Evolutionary conservation across 2,329 filamentous ascomycete genomes (phyloP).

Genomic region (Monilinia laxa): DNA sequence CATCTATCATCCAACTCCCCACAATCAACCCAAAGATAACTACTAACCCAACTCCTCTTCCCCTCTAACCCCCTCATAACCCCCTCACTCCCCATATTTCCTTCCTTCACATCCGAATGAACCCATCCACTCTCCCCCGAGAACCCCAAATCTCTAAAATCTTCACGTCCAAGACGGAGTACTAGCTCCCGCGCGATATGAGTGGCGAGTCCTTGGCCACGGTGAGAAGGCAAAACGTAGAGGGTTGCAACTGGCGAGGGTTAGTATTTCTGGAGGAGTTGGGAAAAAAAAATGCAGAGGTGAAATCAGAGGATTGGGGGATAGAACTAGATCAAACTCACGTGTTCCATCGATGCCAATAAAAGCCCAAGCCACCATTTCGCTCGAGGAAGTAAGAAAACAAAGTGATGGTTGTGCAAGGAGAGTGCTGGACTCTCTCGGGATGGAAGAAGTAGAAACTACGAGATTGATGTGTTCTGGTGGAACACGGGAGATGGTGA

Average conservation of each 20-base stretch:
- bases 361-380: conserved; percentile 38
- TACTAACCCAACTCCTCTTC: conserved; percentile 25
- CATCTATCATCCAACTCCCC: not conserved
- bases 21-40: conserved; percentile 37
- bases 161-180: conserved; percentile 28
- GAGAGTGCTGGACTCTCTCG: conserved; percentile 32
- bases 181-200: conserved; percentile 33
- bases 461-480: conserved; percentile 35
- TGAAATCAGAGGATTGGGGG: not conserved
- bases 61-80: conserved; percentile 38
- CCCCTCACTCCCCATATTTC: conserved; percentile 38
- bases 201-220: conserved; percentile 36
- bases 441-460: conserved; percentile 35
- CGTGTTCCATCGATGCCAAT: conserved; percentile 34
- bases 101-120: conserved; percentile 38
- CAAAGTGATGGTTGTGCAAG: conserved; percentile 33
- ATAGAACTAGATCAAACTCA: not conserved
- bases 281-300: too few species aligned
- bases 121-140: conserved; percentile 36
- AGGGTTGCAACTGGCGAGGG: conserved; percentile 32
- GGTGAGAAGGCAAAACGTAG: conserved; percentile 36
- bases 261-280: conserved; percentile 4
- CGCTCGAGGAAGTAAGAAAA: conserved; percentile 27
- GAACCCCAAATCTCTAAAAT: conserved; percentile 35
- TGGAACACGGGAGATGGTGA: conserved; percentile 30